Evolutionary conservation across 169 alveolate genomes (phyloP).

Genomic region (Cryptosporidium sp.): DNA sequence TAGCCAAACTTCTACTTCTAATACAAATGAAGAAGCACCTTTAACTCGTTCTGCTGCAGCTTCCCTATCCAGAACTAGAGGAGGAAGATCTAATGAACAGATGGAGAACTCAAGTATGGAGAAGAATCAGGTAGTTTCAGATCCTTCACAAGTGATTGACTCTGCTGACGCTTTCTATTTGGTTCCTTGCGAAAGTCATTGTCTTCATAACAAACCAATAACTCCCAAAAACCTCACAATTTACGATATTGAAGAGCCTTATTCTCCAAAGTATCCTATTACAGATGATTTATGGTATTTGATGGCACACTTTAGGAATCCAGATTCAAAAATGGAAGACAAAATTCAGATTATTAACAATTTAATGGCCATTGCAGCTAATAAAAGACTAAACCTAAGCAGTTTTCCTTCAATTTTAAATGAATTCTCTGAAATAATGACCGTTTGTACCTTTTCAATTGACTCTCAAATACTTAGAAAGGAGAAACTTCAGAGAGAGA

Average conservation of each 20-base stretch:
- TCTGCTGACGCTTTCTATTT: not conserved
- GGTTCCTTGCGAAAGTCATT: slow-evolving; percentile 18
- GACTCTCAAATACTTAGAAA: slow-evolving; percentile 21
- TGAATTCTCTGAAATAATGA: slow-evolving; percentile 38
- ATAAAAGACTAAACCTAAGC: slow-evolving; percentile 23
- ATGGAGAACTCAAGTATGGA: not conserved
- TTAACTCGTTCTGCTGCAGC: slow-evolving; percentile 74
- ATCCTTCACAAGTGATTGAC: not conserved
- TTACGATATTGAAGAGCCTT: not conserved
- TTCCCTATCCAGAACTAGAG: slow-evolving; percentile 45
- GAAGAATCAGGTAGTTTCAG: not conserved
- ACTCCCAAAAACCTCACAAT: not conserved
- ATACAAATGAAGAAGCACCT: slow-evolving; percentile 34
- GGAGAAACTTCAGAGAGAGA: not conserved
- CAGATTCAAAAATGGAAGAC: slow-evolving; percentile 15
- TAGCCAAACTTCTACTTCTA: slow-evolving; percentile 8
- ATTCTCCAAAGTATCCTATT: slow-evolving; percentile 16
- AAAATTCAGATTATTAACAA: slow-evolving; percentile 40
- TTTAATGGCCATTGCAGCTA: slow-evolving; percentile 25
- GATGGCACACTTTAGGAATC: slow-evolving; percentile 29
- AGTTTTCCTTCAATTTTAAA: slow-evolving; percentile 45
- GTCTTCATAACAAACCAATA: not conserved
- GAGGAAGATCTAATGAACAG: not conserved
- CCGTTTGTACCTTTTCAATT: slow-evolving; percentile 48
- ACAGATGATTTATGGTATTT: slow-evolving; percentile 60